Conservation (phyloP, 23 red algal genomes). For the Gracilaria gracilis region DNA sequence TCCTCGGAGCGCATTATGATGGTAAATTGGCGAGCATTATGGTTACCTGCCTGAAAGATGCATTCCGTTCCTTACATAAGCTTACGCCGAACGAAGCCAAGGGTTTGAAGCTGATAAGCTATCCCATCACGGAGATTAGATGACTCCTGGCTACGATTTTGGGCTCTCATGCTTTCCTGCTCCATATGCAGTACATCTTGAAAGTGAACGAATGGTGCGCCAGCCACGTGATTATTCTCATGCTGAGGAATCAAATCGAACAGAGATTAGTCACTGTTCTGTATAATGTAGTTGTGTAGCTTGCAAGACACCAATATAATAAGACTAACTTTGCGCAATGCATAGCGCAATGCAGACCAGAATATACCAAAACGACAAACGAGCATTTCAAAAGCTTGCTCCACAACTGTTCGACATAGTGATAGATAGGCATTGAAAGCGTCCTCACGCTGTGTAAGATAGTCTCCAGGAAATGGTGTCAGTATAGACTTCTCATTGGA, state of each 20-base stretch:
- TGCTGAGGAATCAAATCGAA: neutral
- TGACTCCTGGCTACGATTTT: no score
- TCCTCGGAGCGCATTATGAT: no score
- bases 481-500: neutral
- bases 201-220: neutral
- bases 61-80: no score
- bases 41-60: no score
- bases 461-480: neutral
- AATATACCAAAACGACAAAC: conserved; percentile 7
- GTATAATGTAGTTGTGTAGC: neutral
- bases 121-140: no score
- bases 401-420: neutral
- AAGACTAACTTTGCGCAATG: neutral
- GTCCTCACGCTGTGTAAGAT: neutral
- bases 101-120: no score
- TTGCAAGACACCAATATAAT: neutral
- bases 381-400: neutral
- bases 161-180: neutral
- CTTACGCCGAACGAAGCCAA: no score
- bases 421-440: neutral
- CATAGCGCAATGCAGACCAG: neutral
- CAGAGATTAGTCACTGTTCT: neutral
- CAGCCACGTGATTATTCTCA: neutral
- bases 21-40: no score
- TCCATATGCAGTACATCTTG: neutral